Base-by-base conservation (phyloP, 805 yeast genomes). In the Candida morakotiae region DNA sequence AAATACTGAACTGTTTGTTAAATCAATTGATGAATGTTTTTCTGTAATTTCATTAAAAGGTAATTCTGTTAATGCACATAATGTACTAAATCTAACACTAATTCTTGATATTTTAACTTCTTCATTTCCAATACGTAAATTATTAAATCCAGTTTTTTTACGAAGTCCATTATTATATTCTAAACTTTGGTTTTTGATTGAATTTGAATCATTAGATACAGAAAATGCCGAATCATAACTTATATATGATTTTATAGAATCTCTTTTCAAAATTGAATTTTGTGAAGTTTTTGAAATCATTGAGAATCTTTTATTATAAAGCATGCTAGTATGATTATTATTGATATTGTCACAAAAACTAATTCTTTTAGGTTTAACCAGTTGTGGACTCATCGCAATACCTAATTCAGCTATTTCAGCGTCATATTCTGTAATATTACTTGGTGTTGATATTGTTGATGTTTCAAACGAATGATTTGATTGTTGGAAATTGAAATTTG, bases 211-310 rank as follows among this genome's bases (percentile, higher is more conserved):
- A 33, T 46, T 49, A 10, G 59, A 44, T 13, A 55, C 41, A 6
- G 82, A 75, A 29, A 72, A 59, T 1, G 71, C 73, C 1, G 84
- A 78, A 50, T 79, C 83, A 43, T 79, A 80, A 27, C 82, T 75
- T 33, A 78, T 45, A 46, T 77, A 79, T 1, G 84, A 79, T 41
- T 66, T 65, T 2, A 56, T 46, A 1, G 78, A 71, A 22, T 62
- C 64, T 37, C 62, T 46, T 38, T 60, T 67, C 40, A 58, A 49
- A 2, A 66, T 62, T 20, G 53, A 35, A n/a, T 11, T 57, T 27
- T 62, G 49, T 1, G 76, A 64, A 16, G 55, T 53, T 18, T 59
- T 52, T 1, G 67, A 58, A 9, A 51, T 19, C 14, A 31, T 15
- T 13, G 38, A 35, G 5, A 35, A 13, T 20, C 38, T 22, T 21